These are phyloP conservation scores for Jimgerdemannia lactiflua DNA, from an alignment of 192 early-diverging fungal species.

Conservation along the genomic window DNA sequence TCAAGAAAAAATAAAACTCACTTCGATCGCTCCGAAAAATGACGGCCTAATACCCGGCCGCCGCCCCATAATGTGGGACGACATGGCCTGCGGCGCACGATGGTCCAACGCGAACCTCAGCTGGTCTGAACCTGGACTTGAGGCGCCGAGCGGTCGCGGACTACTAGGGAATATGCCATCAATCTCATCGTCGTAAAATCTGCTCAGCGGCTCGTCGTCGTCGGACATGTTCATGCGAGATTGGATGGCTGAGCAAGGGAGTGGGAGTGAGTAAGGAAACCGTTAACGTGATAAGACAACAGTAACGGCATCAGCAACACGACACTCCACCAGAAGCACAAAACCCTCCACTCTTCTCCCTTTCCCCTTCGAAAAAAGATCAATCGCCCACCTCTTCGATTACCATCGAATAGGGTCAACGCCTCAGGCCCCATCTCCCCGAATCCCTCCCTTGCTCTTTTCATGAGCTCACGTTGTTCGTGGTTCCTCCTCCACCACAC, in stretches of 20 bases:
- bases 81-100: not conserved
- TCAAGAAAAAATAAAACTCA: constrained; percentile 10
- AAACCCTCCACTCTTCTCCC: not conserved
- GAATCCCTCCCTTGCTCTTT: constrained; percentile 45
- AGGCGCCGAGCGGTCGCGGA: too few relatives aligned
- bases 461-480: constrained; percentile 33
- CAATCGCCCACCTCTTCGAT: not conserved
- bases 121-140: too few relatives aligned
- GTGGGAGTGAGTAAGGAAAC: too few relatives aligned
- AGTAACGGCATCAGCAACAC: too few relatives aligned
- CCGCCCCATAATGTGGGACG: constrained; percentile 7
- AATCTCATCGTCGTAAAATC: not conserved
- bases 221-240: not conserved
- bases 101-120: too few relatives aligned
- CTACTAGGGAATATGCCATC: not conserved
- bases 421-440: constrained; percentile 31
- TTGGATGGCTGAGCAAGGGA: not conserved
- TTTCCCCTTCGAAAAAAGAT: too few relatives aligned
- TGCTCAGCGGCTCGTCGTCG: not conserved
- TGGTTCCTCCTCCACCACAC: constrained; percentile 42
- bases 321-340: not conserved
- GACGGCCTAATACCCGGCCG: constrained; percentile 36
- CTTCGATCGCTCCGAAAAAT: constrained; percentile 55
- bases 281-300: too few relatives aligned
- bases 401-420: constrained; percentile 18